Base-by-base conservation (phyloP, 352 stramenopile species). In the Phytophthora pini region DNA sequence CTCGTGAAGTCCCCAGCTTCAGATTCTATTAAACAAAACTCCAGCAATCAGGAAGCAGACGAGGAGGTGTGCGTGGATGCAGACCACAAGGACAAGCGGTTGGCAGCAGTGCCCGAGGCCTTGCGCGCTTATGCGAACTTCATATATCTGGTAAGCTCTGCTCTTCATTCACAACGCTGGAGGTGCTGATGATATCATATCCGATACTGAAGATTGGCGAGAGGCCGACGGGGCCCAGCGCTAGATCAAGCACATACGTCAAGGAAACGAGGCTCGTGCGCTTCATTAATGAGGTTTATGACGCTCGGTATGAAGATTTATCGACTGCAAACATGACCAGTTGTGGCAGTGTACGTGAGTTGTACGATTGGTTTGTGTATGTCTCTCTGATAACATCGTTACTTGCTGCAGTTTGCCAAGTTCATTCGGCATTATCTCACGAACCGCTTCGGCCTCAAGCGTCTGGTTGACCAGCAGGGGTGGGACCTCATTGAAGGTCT, bases 221-320 rank as follows among this genome's bases (percentile, higher is more conserved):
- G 29, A 54, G 51, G 7, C 43, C 45, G 3, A 34, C 36, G 11
- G 46, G 46, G n/a, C 39, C 58, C 1, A 49, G 17, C 10, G 39
- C 17, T 11, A 46, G 41, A 5, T 38, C 46, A 31, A 55, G 24
- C 1, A 61, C 44, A n/a, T 84, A 77, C 46, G 68, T 74, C 27
- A 89, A 82, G 46, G 76, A 87, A 47, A 77, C 59, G 47, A 77
- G 79, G 29, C 63, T 88, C 5, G 60, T 83, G 15, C 70, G 73
- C 24, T 76, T 87, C 1, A 77, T 93, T 26, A 87, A 86, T 46
- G 82, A 93, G 15, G 84, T 93, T 32, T 93, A 92, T 56, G 82
- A 93, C 59, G 74, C 82, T 22, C 70, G 70, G 0, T 70, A 77
- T 36, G 80, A 77, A 3, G 69, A 87, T 8, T 24, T 70, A 7